Conservation (phyloP, 164 flowering plant species). For the Umbilicus rupestris region DNA sequence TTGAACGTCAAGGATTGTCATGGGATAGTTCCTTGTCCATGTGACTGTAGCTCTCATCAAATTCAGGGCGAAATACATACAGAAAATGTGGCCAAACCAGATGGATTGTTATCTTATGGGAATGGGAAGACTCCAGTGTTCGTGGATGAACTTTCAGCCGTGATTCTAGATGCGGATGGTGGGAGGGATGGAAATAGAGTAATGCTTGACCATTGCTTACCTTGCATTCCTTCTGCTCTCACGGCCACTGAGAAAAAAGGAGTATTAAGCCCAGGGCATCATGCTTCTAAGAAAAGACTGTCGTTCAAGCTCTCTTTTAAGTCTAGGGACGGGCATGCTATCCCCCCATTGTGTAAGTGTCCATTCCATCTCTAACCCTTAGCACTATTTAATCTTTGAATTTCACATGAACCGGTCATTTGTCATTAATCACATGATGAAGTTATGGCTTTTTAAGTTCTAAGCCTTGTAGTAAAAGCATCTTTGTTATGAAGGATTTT, state of each 20-base stretch:
- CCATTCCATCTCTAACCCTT: not conserved
- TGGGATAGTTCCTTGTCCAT: not conserved
- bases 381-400: not conserved
- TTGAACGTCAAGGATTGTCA: conserved; percentile 4
- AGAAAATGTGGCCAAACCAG: not conserved
- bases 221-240: conserved; percentile 31
- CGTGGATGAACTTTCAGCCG: conserved; percentile 16
- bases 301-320: conserved; percentile 31
- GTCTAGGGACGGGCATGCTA: conserved; percentile 28
- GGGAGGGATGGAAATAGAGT: conserved; percentile 17
- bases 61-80: conserved; percentile 6
- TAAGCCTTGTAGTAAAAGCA: not conserved
- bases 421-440: not conserved
- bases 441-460: not conserved
- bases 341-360: conserved; percentile 3
- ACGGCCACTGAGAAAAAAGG: conserved; percentile 26
- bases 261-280: conserved; percentile 17
- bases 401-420: not conserved
- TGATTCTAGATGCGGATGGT: conserved; percentile 12
- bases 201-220: conserved; percentile 31
- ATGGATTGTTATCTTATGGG: not conserved
- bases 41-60: conserved; percentile 1
- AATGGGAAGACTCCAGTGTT: conserved; percentile 10
- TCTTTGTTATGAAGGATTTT: not conserved
- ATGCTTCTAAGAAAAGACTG: conserved; percentile 25